phyloP scores from a whole-genome alignment of 1,139 yeast genomes.

The Nakaseomyces sp. region DNA sequence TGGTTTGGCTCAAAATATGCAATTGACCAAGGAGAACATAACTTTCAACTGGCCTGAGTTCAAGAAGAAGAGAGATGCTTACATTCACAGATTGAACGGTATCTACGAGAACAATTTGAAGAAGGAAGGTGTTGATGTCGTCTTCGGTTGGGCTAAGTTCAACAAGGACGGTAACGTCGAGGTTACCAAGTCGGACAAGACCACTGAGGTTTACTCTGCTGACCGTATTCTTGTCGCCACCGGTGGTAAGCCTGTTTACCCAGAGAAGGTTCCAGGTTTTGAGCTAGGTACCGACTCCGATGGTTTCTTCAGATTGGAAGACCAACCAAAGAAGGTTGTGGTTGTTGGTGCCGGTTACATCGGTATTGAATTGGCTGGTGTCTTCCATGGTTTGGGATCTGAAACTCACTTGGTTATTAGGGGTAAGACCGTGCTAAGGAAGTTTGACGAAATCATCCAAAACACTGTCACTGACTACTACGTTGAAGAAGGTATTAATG shows the following conservation, averaged over 20 bases:
- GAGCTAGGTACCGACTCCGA: constrained; percentile 84
- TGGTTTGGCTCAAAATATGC: constrained; percentile 57
- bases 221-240: constrained; percentile 83
- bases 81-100: constrained; percentile 77
- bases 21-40: constrained; percentile 37
- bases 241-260: constrained; percentile 79
- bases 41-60: constrained; percentile 72
- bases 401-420: constrained; percentile 83
- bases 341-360: constrained; percentile 97
- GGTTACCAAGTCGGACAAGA: constrained; percentile 54
- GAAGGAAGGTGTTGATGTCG: constrained; percentile 80
- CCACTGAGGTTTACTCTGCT: constrained; percentile 56
- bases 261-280: constrained; percentile 61
- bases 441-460: constrained; percentile 78
- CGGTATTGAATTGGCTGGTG: constrained; percentile 92
- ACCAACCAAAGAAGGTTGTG: constrained; percentile 87
- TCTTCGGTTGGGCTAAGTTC: constrained; percentile 85
- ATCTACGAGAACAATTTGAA: constrained; percentile 80
- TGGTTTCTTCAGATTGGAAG: constrained; percentile 73
- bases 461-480: constrained; percentile 72
- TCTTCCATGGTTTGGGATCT: constrained; percentile 80
- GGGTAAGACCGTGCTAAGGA: constrained; percentile 80
- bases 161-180: constrained; percentile 65
- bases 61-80: constrained; percentile 86
- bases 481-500: constrained; percentile 66